Evolutionary conservation across 2,329 filamentous ascomycete species (phyloP).

Genomic region (Talaromyces sp.): DNA sequence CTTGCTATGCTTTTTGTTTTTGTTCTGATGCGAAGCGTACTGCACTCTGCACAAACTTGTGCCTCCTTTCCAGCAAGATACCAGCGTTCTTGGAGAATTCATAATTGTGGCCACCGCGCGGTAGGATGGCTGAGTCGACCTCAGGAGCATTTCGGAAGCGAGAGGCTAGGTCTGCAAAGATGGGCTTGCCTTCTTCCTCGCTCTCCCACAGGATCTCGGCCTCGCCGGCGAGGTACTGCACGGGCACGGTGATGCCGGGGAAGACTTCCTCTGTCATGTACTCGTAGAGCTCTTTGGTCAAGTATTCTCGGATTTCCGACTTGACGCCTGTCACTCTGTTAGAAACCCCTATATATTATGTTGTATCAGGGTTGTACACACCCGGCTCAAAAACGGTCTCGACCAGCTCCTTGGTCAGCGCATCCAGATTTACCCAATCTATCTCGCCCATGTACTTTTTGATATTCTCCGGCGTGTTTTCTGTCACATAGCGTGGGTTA

Average conservation of each 20-base stretch:
- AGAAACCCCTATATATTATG: no score
- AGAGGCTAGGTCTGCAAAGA: constrained; percentile 5
- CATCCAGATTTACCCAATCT: constrained; percentile 9
- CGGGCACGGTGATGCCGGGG: constrained; percentile 6
- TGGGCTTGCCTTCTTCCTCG: constrained; percentile 7
- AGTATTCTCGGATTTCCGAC: constrained; percentile 10
- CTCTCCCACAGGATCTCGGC: constrained; percentile 7
- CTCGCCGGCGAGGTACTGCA: constrained; percentile 9
- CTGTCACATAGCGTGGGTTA: constrained; percentile 7
- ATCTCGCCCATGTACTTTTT: constrained; percentile 9
- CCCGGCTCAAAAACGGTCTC: constrained; percentile 9
- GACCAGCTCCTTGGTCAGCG: constrained; percentile 1
- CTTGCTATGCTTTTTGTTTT: background rate
- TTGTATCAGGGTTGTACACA: background rate
- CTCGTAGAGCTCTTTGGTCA: constrained; percentile 1
- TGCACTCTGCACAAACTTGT: constrained; percentile 7
- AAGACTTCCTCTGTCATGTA: constrained; percentile 6
- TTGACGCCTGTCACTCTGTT: constrained; percentile 1
- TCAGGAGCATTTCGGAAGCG: constrained; percentile 3
- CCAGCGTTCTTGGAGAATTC: constrained; percentile 5
- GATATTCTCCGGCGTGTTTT: constrained; percentile 7
- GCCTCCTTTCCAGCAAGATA: constrained; percentile 5
- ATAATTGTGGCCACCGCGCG: constrained; percentile 9
- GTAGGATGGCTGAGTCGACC: constrained; percentile 5
- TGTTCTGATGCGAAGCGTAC: constrained; percentile 3